A percentile compares a stretch with the other conserved stretches of the same genome.
Conservation (phyloP, 2,329 filamentous ascomycete genomes). For the Verticillium longisporum region DNA sequence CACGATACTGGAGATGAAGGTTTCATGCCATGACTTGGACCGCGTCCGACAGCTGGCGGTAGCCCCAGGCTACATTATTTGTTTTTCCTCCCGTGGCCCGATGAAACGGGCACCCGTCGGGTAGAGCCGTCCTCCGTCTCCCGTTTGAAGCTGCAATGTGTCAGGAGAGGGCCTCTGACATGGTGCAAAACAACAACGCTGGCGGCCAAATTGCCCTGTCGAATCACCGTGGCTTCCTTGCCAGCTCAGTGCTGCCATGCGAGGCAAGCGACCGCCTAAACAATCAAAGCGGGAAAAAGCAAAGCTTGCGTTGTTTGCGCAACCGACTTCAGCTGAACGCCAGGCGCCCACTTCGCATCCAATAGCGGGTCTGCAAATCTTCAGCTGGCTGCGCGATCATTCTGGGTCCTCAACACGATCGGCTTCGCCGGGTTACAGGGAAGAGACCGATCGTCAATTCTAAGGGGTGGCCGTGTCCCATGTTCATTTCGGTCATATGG, state of each 20-base stretch:
- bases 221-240: neutral
- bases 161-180: neutral
- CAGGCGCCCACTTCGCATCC: neutral
- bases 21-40: neutral
- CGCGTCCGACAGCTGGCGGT: neutral
- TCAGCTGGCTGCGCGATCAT: neutral
- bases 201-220: neutral
- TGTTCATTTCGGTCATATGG: constrained; percentile 1
- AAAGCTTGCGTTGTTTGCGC: neutral
- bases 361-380: neutral
- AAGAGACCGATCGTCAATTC: neutral
- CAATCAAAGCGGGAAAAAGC: neutral
- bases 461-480: neutral
- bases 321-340: neutral
- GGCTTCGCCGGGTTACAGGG: neutral
- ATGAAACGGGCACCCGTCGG: neutral
- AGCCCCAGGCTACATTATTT: neutral
- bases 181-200: neutral
- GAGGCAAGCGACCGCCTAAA: neutral
- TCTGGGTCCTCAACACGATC: neutral
- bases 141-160: neutral
- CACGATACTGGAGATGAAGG: constrained; percentile 1
- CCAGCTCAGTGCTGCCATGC: neutral
- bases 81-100: neutral
- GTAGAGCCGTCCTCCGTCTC: neutral